phyloP scores from a whole-genome alignment of 306 rosid genomes.

The Medicago truncatula region DNA sequence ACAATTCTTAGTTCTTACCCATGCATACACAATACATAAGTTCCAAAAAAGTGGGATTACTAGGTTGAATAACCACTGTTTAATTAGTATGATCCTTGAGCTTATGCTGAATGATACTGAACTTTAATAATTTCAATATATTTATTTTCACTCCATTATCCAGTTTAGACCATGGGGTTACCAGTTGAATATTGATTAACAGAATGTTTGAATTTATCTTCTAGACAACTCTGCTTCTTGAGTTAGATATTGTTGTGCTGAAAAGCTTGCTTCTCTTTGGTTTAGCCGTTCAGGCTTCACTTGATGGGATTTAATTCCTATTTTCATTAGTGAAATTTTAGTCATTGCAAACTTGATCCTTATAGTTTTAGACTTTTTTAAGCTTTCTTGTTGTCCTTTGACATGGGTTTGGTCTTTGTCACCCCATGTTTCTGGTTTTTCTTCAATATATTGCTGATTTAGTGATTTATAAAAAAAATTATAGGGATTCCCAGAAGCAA shows the following conservation, averaged over 20 bases:
- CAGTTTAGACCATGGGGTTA: slow-evolving; percentile 27
- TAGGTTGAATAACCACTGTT: slow-evolving; percentile 5
- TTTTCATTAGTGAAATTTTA: not conserved
- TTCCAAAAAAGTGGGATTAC: slow-evolving; percentile 4
- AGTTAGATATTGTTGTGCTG: not conserved
- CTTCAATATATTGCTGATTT: slow-evolving; percentile 8
- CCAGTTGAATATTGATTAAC: slow-evolving; percentile 18
- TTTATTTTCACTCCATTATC: slow-evolving; percentile 14
- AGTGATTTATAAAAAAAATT: not conserved
- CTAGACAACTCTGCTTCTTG: not conserved
- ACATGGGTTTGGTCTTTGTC: slow-evolving; percentile 2
- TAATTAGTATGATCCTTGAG: not conserved
- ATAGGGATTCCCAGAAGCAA: slow-evolving; percentile 81
- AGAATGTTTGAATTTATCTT: slow-evolving; percentile 15
- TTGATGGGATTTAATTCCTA: not conserved
- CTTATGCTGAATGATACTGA: not conserved
- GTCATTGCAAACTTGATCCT: not conserved
- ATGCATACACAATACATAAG: slow-evolving; percentile 1
- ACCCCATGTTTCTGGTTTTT: slow-evolving; percentile 35
- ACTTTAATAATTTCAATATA: not conserved
- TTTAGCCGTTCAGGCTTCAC: not conserved
- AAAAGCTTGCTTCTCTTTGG: not conserved
- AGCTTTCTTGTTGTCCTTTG: not conserved
- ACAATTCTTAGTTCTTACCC: too few species aligned
- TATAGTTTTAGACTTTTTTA: slow-evolving; percentile 1